Evolutionary conservation across 139 green algal genomes (phyloP).

Genomic region (Chlorella sp.): DNA sequence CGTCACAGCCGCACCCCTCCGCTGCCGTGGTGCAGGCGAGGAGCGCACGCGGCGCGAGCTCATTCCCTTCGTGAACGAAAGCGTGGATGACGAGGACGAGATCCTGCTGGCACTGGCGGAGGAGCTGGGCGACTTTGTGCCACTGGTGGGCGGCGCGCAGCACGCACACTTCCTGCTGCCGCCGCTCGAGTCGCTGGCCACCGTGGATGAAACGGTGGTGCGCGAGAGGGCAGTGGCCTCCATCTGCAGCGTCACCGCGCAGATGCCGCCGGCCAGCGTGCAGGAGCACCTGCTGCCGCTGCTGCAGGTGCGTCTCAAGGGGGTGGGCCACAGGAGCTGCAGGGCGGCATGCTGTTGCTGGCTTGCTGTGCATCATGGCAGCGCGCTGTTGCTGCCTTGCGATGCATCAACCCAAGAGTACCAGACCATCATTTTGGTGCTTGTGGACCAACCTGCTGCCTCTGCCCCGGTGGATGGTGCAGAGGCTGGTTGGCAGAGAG

Average conservation of each 20-base stretch:
- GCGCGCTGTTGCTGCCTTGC: too few species aligned
- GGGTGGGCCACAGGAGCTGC: not conserved
- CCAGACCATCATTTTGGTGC: too few species aligned
- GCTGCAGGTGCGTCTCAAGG: not conserved
- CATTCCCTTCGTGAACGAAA: slow-evolving; percentile 97
- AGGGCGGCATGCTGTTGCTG: not conserved
- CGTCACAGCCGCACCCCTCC: not conserved
- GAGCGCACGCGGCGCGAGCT: slow-evolving; percentile 95
- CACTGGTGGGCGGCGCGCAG: slow-evolving; percentile 89
- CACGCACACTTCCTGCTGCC: slow-evolving; percentile 86
- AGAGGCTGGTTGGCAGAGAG: slow-evolving; percentile 91
- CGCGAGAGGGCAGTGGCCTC: slow-evolving; percentile 94
- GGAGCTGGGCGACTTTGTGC: slow-evolving; percentile 96
- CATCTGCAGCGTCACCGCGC: slow-evolving; percentile 79
- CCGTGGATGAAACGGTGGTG: slow-evolving; percentile 99
- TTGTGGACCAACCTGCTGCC: not conserved
- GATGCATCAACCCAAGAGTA: too few species aligned
- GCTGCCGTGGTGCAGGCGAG: not conserved
- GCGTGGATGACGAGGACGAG: slow-evolving; percentile 97
- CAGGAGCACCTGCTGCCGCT: slow-evolving; percentile 40
- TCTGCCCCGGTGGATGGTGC: slow-evolving; percentile 27
- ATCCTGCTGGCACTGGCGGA: slow-evolving; percentile 97
- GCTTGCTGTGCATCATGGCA: too few species aligned
- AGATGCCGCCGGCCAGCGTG: slow-evolving; percentile 77
- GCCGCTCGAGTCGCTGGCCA: slow-evolving; percentile 93